Evolutionary conservation across 106 monocot genomes (phyloP).

Genomic region (Xerophyta viscosa): DNA sequence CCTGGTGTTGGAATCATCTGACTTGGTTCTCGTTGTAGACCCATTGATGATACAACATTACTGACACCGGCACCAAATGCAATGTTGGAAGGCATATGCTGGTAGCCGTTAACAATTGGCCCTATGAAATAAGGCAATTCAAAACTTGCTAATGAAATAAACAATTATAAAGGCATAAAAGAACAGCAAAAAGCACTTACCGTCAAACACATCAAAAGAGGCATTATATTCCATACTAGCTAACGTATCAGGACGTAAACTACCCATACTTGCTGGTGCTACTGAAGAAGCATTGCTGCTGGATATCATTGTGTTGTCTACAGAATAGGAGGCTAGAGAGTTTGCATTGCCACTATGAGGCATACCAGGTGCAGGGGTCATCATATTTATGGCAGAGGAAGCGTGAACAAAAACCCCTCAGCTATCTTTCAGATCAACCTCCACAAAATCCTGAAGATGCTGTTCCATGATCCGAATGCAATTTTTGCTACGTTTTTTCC

Average conservation of each 20-base stretch:
- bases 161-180: neutral
- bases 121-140: constrained; percentile 25
- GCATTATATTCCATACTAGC: constrained; percentile 20
- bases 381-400: neutral
- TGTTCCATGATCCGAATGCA: neutral
- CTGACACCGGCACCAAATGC: constrained; percentile 33
- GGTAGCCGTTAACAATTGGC: constrained; percentile 42
- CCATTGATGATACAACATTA: constrained; percentile 32
- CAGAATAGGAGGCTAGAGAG: constrained; percentile 11
- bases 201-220: constrained; percentile 29
- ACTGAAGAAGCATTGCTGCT: constrained; percentile 18
- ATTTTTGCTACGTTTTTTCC: neutral
- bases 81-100: constrained; percentile 32
- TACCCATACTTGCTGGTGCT: constrained; percentile 24
- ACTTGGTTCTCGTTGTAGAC: constrained; percentile 41
- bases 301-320: constrained; percentile 21
- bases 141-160: neutral
- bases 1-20: constrained; percentile 98
- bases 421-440: neutral
- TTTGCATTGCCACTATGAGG: constrained; percentile 23
- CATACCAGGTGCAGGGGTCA: constrained; percentile 4
- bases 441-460: neutral
- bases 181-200: constrained; percentile 4
- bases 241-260: constrained; percentile 26
- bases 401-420: neutral